These are phyloP conservation scores for Aciculosporium take DNA, from an alignment of 2,329 filamentous ascomycete genomes.

Conservation along the genomic window DNA sequence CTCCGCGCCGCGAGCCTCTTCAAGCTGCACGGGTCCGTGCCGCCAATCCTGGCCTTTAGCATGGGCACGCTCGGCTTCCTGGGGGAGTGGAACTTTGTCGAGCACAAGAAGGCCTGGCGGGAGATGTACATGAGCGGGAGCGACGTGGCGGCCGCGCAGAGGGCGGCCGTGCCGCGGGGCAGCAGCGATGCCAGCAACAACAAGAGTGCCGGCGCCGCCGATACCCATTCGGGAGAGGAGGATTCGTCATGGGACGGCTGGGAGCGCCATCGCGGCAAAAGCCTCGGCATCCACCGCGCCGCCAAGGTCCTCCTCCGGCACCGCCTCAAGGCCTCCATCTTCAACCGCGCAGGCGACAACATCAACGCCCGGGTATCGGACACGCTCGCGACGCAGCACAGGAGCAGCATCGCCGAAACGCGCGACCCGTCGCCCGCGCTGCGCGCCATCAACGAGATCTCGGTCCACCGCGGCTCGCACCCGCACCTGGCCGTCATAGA, in stretches of 20 bases:
- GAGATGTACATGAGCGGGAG: constrained; percentile 77
- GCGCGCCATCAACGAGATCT: constrained; percentile 84
- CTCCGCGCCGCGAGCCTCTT: constrained; percentile 38
- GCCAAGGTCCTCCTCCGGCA: constrained; percentile 78
- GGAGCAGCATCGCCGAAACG: constrained; percentile 24
- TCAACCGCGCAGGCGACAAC: constrained; percentile 49
- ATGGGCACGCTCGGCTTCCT: constrained; percentile 94
- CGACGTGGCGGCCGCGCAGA: constrained; percentile 30
- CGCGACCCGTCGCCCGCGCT: constrained; percentile 28
- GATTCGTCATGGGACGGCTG: no score
- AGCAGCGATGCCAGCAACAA: constrained; percentile 12
- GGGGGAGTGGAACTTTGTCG: constrained; percentile 89
- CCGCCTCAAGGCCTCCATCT: constrained; percentile 74
- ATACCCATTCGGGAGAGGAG: no score
- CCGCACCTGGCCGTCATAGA: constrained; percentile 87
- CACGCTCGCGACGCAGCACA: constrained; percentile 30
- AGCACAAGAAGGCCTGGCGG: constrained; percentile 82
- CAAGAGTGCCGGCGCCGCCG: no score
- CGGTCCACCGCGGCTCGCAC: constrained; percentile 79
- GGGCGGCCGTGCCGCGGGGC: constrained; percentile 23
- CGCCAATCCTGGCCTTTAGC: constrained; percentile 85
- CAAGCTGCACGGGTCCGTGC: constrained; percentile 65
- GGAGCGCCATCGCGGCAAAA: constrained; percentile 64
- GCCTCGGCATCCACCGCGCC: constrained; percentile 58
- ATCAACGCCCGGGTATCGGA: constrained; percentile 37